phyloP scores from a whole-genome alignment of 176 grass and related monocot species.

The Carex littledalei region DNA sequence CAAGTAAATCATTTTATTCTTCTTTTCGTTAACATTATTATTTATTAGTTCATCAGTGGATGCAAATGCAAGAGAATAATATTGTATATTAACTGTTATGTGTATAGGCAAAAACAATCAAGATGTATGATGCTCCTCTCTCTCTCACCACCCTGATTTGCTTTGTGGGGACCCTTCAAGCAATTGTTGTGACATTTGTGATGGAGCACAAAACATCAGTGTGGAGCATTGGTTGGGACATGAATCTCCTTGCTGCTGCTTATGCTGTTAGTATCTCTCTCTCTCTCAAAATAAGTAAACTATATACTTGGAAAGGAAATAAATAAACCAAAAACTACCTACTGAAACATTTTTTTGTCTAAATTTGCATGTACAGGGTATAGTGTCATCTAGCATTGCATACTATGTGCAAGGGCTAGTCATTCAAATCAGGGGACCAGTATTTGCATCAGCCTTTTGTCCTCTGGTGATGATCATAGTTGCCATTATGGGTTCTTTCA shows the following conservation, averaged over 20 bases:
- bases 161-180: constrained; percentile 90
- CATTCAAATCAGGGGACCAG: constrained; percentile 66
- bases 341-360: background rate
- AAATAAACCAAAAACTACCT: background rate
- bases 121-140: constrained; percentile 80
- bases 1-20: constrained; percentile 42
- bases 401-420: constrained; percentile 99
- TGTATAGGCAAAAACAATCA: constrained; percentile 64
- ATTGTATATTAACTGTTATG: background rate
- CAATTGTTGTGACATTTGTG: constrained; percentile 72
- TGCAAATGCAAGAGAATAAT: background rate
- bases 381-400: constrained; percentile 97
- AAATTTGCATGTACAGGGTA: constrained; percentile 48
- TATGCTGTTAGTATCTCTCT: constrained; percentile 61
- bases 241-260: constrained; percentile 97
- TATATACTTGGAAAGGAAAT: background rate
- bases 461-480: constrained; percentile 98
- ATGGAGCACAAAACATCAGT: constrained; percentile 63
- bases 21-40: background rate
- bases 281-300: background rate
- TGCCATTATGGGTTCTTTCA: constrained; percentile 97
- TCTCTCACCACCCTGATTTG: constrained; percentile 81
- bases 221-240: constrained; percentile 92
- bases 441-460: constrained; percentile 96
- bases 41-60: background rate